phyloP scores from a whole-genome alignment of 257 asterid genomes.

The Mentha longifolia region DNA sequence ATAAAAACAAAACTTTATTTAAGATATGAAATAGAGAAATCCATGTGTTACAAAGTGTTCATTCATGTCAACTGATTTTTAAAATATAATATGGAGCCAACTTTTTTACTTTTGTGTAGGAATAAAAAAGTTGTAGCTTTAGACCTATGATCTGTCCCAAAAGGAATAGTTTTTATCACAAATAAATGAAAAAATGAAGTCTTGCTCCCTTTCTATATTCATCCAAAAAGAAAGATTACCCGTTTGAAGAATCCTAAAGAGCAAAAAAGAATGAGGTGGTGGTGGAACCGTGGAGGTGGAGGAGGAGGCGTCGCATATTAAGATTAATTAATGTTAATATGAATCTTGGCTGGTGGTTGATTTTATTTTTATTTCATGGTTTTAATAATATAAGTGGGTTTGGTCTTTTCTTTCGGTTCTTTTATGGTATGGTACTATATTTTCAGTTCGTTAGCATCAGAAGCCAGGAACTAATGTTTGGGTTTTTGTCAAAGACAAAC shows the following conservation, averaged over 20 bases:
- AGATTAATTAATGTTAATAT: constrained; percentile 20
- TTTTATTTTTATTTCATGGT: not conserved
- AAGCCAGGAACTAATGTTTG: constrained; percentile 24
- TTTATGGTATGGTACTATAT: not conserved
- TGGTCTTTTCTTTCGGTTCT: constrained; percentile 1
- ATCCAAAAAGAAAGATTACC: not conserved
- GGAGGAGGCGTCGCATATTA: constrained; percentile 25
- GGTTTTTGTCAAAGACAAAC: constrained; percentile 36
- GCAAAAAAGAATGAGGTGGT: constrained; percentile 22
- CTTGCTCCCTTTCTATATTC: not conserved
- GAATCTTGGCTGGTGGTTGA: constrained; percentile 26
- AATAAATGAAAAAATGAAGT: not conserved
- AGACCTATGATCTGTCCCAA: constrained; percentile 26
- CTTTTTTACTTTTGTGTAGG: constrained; percentile 15
- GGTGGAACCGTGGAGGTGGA: not conserved
- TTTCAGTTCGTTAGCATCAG: constrained; percentile 23
- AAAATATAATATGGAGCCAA: constrained; percentile 33
- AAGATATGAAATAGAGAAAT: not conserved
- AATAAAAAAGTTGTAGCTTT: constrained; percentile 23
- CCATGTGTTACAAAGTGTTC: constrained; percentile 4
- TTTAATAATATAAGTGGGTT: constrained; percentile 18
- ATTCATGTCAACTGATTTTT: constrained; percentile 33
- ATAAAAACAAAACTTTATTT: not conserved
- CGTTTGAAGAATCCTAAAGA: constrained; percentile 33
- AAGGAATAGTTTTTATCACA: constrained; percentile 29